Evolutionary conservation across 768 basidiomycete genomes (phyloP), one percentile per base, ranked within the genome.

Genomic region (Sutorius australiensis): DNA sequence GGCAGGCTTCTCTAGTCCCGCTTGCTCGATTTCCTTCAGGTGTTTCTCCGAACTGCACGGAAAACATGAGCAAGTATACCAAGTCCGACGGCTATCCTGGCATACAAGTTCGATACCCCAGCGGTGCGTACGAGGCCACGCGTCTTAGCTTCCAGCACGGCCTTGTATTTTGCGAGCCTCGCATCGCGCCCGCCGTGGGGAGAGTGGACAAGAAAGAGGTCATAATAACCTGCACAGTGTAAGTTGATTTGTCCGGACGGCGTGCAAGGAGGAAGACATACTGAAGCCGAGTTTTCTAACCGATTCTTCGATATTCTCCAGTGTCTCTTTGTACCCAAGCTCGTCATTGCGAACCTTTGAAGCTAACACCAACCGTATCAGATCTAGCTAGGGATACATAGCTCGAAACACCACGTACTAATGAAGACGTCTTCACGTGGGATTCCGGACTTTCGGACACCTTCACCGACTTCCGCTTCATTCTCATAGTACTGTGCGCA

Each of bases 71-170:
- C 13, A 28, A 13, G 21, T 2, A 12, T 5, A 14, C 5, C 11
- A 6, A 14, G 16, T 21, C 27, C 11, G 54, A 17, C 21, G 12
- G 13, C 11, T 3, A 39, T n/a, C 27, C 16, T 17, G 17, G 31
- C 66, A 45, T 50, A 80, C 78, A 68, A 80, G 65, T 80, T 80
- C 5, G 77, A 78, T 17, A 80, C 79, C 2, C 79, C 79, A 16
- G 73, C 64, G 33, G 60, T 64, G 36, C 70, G 63, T 51, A 74
- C 64, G 45, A 75, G 72, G 17, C 79, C 74, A 12, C 60, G 68
- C 11, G 48, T 45, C 44, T 68, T 65, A 16, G 67, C 62, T 17
- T 75, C 66, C 12, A 70, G 50, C 16, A 80, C 62, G 2, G 71
- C 75, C 50, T 61, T 71, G 62, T 75, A 80, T 13, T 65, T 75